phyloP scores from a whole-genome alignment of 805 yeast species.

The Candida xyloterini region DNA sequence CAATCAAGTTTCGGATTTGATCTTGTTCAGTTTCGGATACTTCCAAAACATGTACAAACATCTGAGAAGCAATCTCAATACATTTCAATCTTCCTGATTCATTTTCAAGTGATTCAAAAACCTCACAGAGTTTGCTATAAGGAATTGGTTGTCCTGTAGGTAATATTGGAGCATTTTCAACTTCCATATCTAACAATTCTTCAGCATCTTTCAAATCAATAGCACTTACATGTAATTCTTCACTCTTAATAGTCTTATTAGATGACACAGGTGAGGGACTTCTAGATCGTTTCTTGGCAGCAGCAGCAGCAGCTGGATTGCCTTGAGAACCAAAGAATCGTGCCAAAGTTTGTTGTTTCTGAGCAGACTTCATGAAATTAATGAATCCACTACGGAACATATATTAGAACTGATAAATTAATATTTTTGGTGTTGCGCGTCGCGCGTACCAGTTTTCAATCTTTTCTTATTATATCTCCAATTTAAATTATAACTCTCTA shows the following conservation, averaged over 20 bases:
- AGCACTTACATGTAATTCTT: neutral
- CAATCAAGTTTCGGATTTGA: slow-evolving; percentile 45
- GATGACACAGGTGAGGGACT: slow-evolving; percentile 8
- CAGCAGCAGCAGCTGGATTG: neutral
- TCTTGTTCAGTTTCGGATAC: slow-evolving; percentile 39
- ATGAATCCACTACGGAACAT: slow-evolving; percentile 3
- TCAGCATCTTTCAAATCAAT: slow-evolving; percentile 26
- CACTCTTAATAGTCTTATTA: slow-evolving; percentile 1
- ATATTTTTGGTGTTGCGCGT: slow-evolving; percentile 3
- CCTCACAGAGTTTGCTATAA: slow-evolving; percentile 49
- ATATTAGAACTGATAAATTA: neutral
- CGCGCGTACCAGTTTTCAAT: neutral
- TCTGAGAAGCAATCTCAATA: slow-evolving; percentile 67
- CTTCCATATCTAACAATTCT: slow-evolving; percentile 16
- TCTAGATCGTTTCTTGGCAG: slow-evolving; percentile 12
- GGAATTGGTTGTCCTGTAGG: slow-evolving; percentile 24
- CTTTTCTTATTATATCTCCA: slow-evolving; percentile 1
- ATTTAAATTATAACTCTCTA: slow-evolving; percentile 4
- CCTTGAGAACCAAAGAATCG: slow-evolving; percentile 17
- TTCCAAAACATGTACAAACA: slow-evolving; percentile 61
- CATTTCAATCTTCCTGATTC: slow-evolving; percentile 85
- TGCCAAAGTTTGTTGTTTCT: slow-evolving; percentile 23
- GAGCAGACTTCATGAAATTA: slow-evolving; percentile 7
- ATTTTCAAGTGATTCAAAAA: slow-evolving; percentile 74
- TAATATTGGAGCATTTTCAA: neutral